phyloP scores from a whole-genome alignment of 805 yeast genomes.

The Candida patagonica region DNA sequence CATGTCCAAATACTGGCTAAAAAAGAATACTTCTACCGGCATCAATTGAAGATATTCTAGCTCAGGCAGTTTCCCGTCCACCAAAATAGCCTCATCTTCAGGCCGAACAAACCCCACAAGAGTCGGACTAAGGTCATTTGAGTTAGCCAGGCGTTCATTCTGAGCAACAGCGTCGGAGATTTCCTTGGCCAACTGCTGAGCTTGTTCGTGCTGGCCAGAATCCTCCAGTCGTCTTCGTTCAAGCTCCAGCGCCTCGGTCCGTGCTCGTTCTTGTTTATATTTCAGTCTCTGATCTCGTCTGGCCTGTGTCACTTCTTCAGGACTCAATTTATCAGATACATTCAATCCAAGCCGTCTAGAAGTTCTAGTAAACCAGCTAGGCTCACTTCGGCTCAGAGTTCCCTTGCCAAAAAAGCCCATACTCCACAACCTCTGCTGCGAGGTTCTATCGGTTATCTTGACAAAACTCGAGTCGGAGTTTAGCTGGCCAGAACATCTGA shows the following conservation, averaged over 20 bases:
- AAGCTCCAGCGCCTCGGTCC: constrained; percentile 43
- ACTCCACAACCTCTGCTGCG: constrained; percentile 59
- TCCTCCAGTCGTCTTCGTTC: constrained; percentile 33
- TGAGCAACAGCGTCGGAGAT: neutral
- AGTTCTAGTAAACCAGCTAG: constrained; percentile 76
- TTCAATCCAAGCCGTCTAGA: constrained; percentile 43
- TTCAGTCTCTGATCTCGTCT: constrained; percentile 63
- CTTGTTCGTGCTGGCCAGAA: constrained; percentile 25
- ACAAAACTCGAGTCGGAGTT: constrained; percentile 27
- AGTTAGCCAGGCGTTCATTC: neutral
- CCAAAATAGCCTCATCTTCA: constrained; percentile 31
- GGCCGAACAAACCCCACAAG: constrained; percentile 18
- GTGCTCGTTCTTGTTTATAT: constrained; percentile 62
- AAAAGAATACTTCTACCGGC: constrained; percentile 67
- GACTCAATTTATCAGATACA: constrained; percentile 28
- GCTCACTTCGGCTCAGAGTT: constrained; percentile 77
- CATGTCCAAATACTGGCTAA: constrained; percentile 48
- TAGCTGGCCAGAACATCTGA: constrained; percentile 15
- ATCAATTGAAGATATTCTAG: constrained; percentile 52
- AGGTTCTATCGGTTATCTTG: constrained; percentile 25
- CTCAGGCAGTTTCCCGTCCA: constrained; percentile 22
- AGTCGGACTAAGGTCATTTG: neutral
- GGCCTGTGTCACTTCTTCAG: constrained; percentile 69
- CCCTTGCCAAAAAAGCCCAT: constrained; percentile 95
- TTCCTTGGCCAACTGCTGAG: constrained; percentile 13